Evolutionary conservation across 768 basidiomycete species (phyloP).

Genomic region (Dioszegia crocea): DNA sequence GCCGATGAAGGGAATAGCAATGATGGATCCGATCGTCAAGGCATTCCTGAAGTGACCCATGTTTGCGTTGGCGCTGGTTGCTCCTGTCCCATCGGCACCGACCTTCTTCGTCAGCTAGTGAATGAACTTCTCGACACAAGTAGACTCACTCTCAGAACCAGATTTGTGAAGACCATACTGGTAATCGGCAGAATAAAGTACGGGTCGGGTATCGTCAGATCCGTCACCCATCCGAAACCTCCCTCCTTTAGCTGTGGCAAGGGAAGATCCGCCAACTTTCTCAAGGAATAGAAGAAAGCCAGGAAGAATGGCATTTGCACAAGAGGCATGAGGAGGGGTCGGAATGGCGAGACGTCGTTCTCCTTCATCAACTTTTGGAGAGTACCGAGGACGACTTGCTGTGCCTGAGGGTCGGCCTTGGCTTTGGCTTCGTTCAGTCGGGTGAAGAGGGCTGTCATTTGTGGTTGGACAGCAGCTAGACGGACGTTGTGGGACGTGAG

Average conservation of each 20-base stretch:
- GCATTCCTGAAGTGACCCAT: conserved; percentile 67
- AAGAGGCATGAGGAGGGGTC: conserved; percentile 59
- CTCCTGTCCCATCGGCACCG: conserved; percentile 56
- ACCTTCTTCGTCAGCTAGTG: conserved; percentile 50
- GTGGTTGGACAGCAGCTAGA: conserved; percentile 60
- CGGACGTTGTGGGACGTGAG: conserved; percentile 66
- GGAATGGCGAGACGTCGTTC: conserved; percentile 62
- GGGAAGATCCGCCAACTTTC: conserved; percentile 65
- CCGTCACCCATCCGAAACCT: conserved; percentile 67
- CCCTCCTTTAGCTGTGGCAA: conserved; percentile 71
- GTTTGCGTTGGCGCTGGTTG: conserved; percentile 43
- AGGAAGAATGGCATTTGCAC: conserved; percentile 73
- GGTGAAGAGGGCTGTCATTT: conserved; percentile 58
- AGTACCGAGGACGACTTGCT: conserved; percentile 54
- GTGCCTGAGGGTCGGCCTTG: conserved; percentile 51
- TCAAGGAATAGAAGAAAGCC: conserved; percentile 76
- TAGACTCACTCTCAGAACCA: conserved; percentile 63
- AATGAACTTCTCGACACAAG: too few species aligned
- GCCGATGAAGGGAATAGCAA: conserved; percentile 57
- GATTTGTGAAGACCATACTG: conserved; percentile 60
- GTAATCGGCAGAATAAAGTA: conserved; percentile 66
- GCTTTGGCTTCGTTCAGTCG: conserved; percentile 55
- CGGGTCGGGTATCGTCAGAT: conserved; percentile 75
- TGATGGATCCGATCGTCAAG: conserved; percentile 60
- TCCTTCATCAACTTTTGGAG: conserved; percentile 60